These are phyloP conservation scores for Dendrocalamus sinicus DNA, from an alignment of 176 grass and related monocot species.

Conservation along the genomic window DNA sequence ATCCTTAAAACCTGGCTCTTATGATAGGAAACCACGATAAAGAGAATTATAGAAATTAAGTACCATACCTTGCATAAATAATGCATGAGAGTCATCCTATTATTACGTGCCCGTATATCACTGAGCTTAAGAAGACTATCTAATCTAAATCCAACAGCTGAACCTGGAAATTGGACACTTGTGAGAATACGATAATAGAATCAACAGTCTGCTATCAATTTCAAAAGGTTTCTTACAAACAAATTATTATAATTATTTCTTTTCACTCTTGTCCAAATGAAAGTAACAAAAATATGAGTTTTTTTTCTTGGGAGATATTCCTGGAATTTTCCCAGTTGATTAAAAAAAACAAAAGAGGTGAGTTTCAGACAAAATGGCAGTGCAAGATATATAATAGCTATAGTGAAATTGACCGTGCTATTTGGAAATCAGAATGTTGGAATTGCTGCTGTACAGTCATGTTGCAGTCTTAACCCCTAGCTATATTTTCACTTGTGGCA, in stretches of 20 bases:
- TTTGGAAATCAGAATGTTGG: conserved; percentile 8
- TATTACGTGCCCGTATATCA: conserved; percentile 86
- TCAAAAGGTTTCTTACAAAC: too few relatives aligned
- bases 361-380: too few relatives aligned
- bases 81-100: conserved; percentile 96
- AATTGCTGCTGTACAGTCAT: neutral
- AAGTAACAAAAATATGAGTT: too few relatives aligned
- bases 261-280: too few relatives aligned
- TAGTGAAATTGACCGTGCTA: conserved; percentile 1
- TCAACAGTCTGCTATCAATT: too few relatives aligned
- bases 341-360: too few relatives aligned
- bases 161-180: conserved; percentile 55
- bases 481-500: conserved; percentile 17
- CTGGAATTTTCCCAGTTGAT: too few relatives aligned
- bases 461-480: conserved; percentile 20
- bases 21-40: neutral
- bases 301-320: too few relatives aligned
- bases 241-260: too few relatives aligned
- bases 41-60: conserved; percentile 32
- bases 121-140: conserved; percentile 96
- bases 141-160: conserved; percentile 94
- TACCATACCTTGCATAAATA: conserved; percentile 85
- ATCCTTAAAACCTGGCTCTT: neutral
- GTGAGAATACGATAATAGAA: neutral
- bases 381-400: too few relatives aligned